Base-by-base conservation (phyloP, 2,329 filamentous ascomycete genomes). In the Alternaria triticina region DNA sequence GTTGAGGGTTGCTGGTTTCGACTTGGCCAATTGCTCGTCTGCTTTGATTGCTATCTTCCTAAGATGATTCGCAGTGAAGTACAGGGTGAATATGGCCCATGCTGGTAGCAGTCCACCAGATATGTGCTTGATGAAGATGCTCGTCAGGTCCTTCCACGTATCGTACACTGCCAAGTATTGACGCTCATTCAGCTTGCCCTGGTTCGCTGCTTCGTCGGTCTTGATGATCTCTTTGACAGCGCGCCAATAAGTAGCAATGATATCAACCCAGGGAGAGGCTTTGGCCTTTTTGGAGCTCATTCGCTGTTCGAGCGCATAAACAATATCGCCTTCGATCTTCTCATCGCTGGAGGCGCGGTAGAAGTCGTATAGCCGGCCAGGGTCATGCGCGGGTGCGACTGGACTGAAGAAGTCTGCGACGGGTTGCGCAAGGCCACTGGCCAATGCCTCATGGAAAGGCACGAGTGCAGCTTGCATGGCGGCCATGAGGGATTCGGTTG, bases 81-180 rank as follows among this genome's bases (percentile, higher is more conserved):
- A 98, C 43, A 99, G 85, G 75, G 92, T 94, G 4, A 96, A 94
- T 55, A 99, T 89, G 0, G 94, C 96, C 95, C 96, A 99, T 30
- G 93, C 90, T 68, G 93, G 90, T 72, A 98, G 93, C 3, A 88
- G 86, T 59, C 86, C 84, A 68, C 87, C 90, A 36, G 89, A 90
- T 77, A 97, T 97, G 30, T 93, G 94, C 69, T 93, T 88, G 61
- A 94, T 90, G 43, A 98, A 84, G 51, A 86, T 84, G 66, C 91
- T 91, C 49, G 91, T 88, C 65, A 98, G 77, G 44, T 97, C 92
- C 76, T 93, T 96, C 94, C 96, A 98, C 11, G 89, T 83, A 65
- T 94, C 91, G 75, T 97, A 99, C 0, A 94, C 91, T 59, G 87
- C 90, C n/a, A 86, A 86, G 90, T 92, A 97, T 61, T 91, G 88